Evolutionary conservation across 495 filamentous ascomycete species (phyloP).

Genomic region (Xylaria sp.): DNA sequence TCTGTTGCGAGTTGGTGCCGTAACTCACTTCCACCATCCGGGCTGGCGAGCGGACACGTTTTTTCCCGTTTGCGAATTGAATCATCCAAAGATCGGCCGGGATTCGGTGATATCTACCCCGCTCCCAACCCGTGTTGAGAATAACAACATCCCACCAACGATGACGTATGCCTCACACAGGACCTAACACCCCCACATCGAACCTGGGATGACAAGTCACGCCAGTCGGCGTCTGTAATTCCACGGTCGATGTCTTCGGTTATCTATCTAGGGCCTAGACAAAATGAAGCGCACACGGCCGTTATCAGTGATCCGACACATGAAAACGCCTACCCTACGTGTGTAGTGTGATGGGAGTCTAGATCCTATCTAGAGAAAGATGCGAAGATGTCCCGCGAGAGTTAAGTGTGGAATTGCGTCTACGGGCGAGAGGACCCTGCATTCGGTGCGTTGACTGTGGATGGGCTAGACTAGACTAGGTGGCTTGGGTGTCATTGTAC

Average conservation of each 20-base stretch:
- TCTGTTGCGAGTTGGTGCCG: neutral
- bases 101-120: conserved; percentile 16
- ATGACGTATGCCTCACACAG: conserved; percentile 24
- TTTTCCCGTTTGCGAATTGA: neutral
- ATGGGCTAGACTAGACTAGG: conserved; percentile 19
- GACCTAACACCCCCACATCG: neutral
- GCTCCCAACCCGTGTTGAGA: conserved; percentile 9
- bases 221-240: neutral
- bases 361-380: neutral
- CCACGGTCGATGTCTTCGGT: neutral
- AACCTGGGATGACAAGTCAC: conserved; percentile 7
- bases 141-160: conserved; percentile 21
- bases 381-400: conserved; percentile 10
- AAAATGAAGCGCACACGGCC: neutral
- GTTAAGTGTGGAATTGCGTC: conserved; percentile 14
- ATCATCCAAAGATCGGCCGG: conserved; percentile 6
- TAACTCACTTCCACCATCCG: neutral
- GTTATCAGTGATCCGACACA: conserved; percentile 12
- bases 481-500: conserved; percentile 9
- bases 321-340: neutral
- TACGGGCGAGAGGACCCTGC: conserved; percentile 20
- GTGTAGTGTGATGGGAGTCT: neutral
- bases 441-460: conserved; percentile 14
- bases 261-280: neutral
- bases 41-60: neutral